Base-by-base conservation (phyloP, 805 yeast genomes). In the Pichia deserticola region DNA sequence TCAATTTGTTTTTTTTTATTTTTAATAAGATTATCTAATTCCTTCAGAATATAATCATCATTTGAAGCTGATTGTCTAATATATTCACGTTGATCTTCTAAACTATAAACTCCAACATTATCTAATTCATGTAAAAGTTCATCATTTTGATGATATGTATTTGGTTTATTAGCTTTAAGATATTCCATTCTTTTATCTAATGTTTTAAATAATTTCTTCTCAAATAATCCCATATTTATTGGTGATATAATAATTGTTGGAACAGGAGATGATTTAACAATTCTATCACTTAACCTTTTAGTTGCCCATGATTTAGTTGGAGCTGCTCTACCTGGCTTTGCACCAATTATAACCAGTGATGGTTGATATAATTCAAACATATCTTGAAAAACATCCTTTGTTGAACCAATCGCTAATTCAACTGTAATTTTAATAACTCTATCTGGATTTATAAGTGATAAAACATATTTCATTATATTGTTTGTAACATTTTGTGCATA, bases 161-260 rank as follows among this genome's bases (percentile, higher is more conserved):
- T 51, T 8, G 45, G 43, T n/a, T 49, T 44, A 9, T 51, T 55
- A 8, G 42, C 42, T 33, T 37, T 47, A 10, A 54, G 29, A 25
- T 50, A 42, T 10, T 39, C 41, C 55, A 57, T 52, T 54, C 58
- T 51, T 55, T 63, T 52, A 41, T 60, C 59, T 39, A 70, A 43
- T 8, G 65, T 61, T 13, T 63, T 65, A 48, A 74, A 73, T 36
- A 81, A 58, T 11, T 65, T 57, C 4, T 54, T 51, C 58, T 81
- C 86, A 64, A 77, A 82, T n/a, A 64, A 54, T 41, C 69, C 69
- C 79, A 79, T 73, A 49, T 81, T 79, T 53, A 70, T 61, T 2
- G 86, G 80, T 1, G 89, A 86, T 0, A 79, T 83, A 44, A 83
- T 76, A 28, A 84, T 72, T n/a, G 81, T 76, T 0, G 90, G 89